Conservation (phyloP, 2,329 filamentous ascomycete genomes). For the Cladophialophora carrionii region DNA sequence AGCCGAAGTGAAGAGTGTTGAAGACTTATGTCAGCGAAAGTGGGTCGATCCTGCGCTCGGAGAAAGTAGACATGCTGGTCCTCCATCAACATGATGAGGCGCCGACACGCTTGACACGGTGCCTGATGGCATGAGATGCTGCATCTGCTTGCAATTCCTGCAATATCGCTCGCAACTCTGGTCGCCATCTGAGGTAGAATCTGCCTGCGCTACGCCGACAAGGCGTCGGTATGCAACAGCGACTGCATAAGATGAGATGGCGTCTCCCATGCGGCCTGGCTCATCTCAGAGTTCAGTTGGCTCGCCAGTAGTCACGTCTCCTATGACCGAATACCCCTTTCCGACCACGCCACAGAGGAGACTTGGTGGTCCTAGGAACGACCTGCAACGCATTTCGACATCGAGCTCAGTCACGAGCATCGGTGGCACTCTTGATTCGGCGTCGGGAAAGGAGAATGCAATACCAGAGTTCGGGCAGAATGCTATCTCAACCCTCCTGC, state of each 20-base stretch:
- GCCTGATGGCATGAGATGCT: neutral
- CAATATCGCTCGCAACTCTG: neutral
- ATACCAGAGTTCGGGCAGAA: constrained; percentile 80
- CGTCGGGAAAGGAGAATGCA: constrained; percentile 55
- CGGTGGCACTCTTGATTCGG: constrained; percentile 77
- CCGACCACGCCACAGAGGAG: constrained; percentile 29
- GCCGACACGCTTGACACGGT: neutral
- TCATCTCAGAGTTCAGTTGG: constrained; percentile 21
- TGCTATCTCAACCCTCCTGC: constrained; percentile 92
- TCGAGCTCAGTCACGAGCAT: constrained; percentile 87
- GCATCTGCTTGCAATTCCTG: neutral
- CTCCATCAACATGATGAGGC: neutral
- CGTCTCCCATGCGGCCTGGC: constrained; percentile 28
- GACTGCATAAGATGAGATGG: constrained; percentile 25
- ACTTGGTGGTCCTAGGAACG: constrained; percentile 21
- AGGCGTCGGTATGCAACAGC: constrained; percentile 3
- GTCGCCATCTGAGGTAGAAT: neutral
- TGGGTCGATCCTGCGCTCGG: neutral
- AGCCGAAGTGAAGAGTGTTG: neutral
- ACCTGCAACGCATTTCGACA: constrained; percentile 72
- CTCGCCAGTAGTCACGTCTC: constrained; percentile 29
- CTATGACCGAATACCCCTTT: constrained; percentile 34
- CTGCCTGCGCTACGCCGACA: neutral
- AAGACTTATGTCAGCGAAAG: neutral
- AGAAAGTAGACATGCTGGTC: neutral